A percentile compares a stretch with the other conserved stretches of the same genome.
These are phyloP conservation scores for Saksenaea oblongispora DNA, from an alignment of 371 early-diverging fungal species.

Conservation along the genomic window DNA sequence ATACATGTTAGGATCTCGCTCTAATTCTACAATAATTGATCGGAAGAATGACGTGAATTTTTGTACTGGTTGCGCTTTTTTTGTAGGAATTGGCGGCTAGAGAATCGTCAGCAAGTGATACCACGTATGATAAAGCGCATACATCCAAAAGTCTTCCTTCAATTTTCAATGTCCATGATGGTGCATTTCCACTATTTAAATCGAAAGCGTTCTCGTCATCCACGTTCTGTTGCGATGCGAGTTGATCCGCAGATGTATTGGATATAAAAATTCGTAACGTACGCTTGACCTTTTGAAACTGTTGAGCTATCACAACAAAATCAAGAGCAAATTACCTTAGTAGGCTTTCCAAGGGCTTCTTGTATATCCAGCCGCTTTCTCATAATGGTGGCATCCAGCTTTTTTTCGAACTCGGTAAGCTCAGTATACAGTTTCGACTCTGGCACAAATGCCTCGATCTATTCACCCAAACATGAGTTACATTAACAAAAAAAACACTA, in stretches of 20 bases:
- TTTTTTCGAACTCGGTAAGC: constrained; percentile 84
- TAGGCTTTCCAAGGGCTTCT: constrained; percentile 77
- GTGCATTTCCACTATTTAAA: constrained; percentile 58
- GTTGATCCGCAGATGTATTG: constrained; percentile 80
- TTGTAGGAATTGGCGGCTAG: constrained; percentile 55
- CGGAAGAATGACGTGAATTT: constrained; percentile 89
- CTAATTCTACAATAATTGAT: constrained; percentile 79
- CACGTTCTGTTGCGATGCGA: constrained; percentile 22
- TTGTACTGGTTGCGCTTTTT: constrained; percentile 59
- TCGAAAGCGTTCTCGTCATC: constrained; percentile 54
- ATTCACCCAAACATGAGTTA: neutral
- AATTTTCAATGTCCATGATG: constrained; percentile 92
- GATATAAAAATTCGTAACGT: constrained; percentile 90
- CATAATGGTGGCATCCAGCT: constrained; percentile 86
- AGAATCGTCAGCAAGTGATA: neutral
- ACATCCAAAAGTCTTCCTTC: constrained; percentile 87
- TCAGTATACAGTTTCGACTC: constrained; percentile 88
- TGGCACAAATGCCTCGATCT: constrained; percentile 90
- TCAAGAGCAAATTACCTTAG: constrained; percentile 56
- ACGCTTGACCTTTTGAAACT: constrained; percentile 63
- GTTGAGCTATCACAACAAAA: neutral
- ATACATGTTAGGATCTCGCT: constrained; percentile 76
- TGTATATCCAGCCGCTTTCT: constrained; percentile 89
- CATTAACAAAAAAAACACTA: constrained; percentile 9
- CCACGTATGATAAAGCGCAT: constrained; percentile 5